These are phyloP conservation scores for Debaryomyces prosopidis DNA, from an alignment of 805 yeast genomes.

Conservation along the genomic window DNA sequence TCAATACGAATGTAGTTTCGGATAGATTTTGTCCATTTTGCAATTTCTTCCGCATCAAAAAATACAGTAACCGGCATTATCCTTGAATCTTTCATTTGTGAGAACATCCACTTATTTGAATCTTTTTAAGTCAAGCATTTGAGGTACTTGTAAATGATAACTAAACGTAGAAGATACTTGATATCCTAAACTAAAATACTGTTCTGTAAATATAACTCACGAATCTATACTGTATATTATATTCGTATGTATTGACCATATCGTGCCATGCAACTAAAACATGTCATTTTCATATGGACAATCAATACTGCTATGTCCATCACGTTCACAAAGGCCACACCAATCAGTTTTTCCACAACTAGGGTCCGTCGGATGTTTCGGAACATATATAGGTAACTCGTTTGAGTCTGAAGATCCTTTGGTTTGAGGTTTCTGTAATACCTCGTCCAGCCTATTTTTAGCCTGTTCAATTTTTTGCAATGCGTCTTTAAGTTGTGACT, in stretches of 20 bases:
- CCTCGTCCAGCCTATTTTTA: no score
- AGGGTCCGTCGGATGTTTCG: constrained; percentile 55
- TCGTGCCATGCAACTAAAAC: constrained; percentile 26
- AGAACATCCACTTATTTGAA: constrained; percentile 46
- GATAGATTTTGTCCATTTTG: constrained; percentile 64
- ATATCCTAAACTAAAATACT: no score
- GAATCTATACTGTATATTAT: no score
- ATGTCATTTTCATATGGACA: constrained; percentile 81
- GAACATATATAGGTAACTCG: constrained; percentile 49
- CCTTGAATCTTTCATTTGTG: constrained; percentile 38
- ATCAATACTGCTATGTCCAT: constrained; percentile 83
- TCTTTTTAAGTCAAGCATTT: constrained; percentile 19
- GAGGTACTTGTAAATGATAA: no score
- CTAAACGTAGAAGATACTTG: no score
- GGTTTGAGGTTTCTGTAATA: not conserved
- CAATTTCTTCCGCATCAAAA: constrained; percentile 44
- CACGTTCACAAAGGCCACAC: constrained; percentile 92
- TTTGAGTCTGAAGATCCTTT: constrained; percentile 5
- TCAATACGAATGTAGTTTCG: constrained; percentile 54
- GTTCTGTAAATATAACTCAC: no score
- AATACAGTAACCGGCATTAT: constrained; percentile 61
- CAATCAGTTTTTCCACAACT: constrained; percentile 74
- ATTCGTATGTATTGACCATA: no score
- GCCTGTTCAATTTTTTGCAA: not conserved
- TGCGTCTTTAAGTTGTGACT: constrained; percentile 19